Conservation (phyloP, 2,329 filamentous ascomycete genomes). For the Talaromyces sp. region DNA sequence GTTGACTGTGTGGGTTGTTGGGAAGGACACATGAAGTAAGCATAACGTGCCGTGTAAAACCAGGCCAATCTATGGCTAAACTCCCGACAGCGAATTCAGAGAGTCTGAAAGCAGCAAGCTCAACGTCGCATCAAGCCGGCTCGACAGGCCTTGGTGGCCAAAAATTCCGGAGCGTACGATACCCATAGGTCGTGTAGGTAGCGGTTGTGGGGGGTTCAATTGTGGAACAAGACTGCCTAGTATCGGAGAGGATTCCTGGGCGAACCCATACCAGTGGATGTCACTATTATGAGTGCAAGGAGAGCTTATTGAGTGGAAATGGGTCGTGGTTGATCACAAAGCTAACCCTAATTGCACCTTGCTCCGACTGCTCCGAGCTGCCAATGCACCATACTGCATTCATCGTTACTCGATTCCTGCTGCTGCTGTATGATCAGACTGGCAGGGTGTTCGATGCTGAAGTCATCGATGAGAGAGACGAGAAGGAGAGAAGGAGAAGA, state of each 20-base stretch:
- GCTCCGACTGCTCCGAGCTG: background rate
- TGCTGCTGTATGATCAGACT: background rate
- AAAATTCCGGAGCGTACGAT: background rate
- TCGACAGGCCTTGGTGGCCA: background rate
- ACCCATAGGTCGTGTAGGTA: conserved; percentile 9
- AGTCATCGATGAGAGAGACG: background rate
- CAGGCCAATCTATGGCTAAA: background rate
- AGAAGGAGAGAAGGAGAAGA: too few species aligned
- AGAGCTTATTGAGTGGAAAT: background rate
- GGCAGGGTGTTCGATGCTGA: background rate
- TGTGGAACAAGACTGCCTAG: background rate
- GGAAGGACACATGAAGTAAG: background rate
- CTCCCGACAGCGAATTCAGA: background rate
- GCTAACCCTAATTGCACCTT: background rate
- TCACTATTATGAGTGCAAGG: background rate
- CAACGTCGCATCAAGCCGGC: background rate
- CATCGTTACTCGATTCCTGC: background rate
- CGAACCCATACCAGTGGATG: background rate
- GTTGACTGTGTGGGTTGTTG: background rate
- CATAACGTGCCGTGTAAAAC: background rate
- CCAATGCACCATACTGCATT: background rate
- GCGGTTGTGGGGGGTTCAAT: background rate
- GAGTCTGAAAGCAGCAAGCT: conserved; percentile 1
- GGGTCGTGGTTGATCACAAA: background rate
- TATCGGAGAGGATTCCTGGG: background rate